A percentile compares a stretch with the other conserved stretches of the same genome.
These are phyloP conservation scores for Mucor indicus DNA, from an alignment of 371 early-diverging fungal genomes.

Conservation along the genomic window DNA sequence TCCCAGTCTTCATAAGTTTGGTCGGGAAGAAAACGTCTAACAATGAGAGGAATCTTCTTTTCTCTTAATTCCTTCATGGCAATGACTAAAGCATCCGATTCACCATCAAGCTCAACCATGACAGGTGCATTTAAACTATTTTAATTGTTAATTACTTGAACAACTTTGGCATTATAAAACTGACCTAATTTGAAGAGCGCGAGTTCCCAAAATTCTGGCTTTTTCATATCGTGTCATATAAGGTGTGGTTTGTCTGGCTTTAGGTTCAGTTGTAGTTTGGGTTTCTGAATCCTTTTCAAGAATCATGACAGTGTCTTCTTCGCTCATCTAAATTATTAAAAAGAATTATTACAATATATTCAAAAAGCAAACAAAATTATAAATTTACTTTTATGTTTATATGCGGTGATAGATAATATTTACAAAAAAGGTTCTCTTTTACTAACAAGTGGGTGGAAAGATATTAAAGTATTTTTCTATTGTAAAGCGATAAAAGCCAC, in stretches of 20 bases:
- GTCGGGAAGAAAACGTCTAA: constrained; percentile 97
- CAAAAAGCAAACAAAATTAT: too few species aligned
- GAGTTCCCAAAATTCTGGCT: constrained; percentile 95
- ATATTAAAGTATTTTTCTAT: too few species aligned
- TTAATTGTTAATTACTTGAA: not conserved
- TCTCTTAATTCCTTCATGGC: constrained; percentile 97
- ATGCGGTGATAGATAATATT: too few species aligned
- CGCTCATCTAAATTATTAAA: constrained; percentile 7
- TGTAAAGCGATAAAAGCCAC: too few species aligned
- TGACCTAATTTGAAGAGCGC: constrained; percentile 81
- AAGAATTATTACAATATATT: too few species aligned
- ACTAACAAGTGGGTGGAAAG: not conserved
- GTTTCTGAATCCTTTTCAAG: constrained; percentile 2
- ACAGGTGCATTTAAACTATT: constrained; percentile 97
- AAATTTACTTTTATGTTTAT: too few species aligned
- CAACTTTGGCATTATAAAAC: not conserved
- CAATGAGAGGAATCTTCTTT: constrained; percentile 94
- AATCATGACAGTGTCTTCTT: constrained; percentile 16
- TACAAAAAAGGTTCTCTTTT: too few species aligned
- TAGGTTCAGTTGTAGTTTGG: constrained; percentile 21
- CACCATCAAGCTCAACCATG: constrained; percentile 96
- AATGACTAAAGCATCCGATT: constrained; percentile 97
- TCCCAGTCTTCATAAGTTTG: constrained; percentile 98
- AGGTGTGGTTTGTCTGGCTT: constrained; percentile 87
- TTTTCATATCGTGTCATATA: constrained; percentile 99